phyloP scores from a whole-genome alignment of 805 yeast genomes.

The Wickerhamiella kazuoi region DNA sequence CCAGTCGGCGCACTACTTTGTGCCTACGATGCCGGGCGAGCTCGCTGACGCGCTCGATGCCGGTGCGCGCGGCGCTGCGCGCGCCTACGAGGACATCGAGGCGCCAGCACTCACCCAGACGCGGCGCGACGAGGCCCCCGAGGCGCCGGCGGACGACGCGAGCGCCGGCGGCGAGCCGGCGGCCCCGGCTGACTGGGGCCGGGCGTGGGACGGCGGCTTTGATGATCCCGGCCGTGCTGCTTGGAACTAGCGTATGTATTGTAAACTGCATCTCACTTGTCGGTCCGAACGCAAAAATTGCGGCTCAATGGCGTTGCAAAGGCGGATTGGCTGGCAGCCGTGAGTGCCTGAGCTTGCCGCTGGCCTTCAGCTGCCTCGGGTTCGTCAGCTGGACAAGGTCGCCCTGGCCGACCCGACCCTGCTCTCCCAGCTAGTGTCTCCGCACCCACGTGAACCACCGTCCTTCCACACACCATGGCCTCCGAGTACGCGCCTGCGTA shows the following conservation, averaged over 20 bases:
- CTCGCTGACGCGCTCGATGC: slow-evolving; percentile 10
- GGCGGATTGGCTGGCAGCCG: not conserved
- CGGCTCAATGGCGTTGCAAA: not conserved
- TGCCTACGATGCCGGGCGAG: slow-evolving; percentile 11
- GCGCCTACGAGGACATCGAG: not conserved
- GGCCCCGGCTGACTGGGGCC: too few species aligned
- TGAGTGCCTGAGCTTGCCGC: not conserved
- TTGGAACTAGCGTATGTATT: too few species aligned
- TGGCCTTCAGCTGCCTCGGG: not conserved
- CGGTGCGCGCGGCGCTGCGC: not conserved
- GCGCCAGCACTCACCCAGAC: not conserved
- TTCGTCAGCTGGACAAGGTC: not conserved
- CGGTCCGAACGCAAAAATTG: too few species aligned
- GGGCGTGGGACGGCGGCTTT: not conserved
- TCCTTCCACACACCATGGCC: slow-evolving; percentile 3
- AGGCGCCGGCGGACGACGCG: too few species aligned
- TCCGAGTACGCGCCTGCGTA: slow-evolving; percentile 67
- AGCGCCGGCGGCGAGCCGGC: too few species aligned
- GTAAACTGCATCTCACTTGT: too few species aligned
- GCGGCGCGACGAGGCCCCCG: not conserved
- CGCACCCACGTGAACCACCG: too few species aligned
- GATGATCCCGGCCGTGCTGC: too few species aligned
- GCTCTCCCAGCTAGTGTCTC: too few species aligned
- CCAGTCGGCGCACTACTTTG: slow-evolving; percentile 9
- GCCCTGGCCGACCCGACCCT: too few species aligned